Evolutionary conservation across 2,329 filamentous ascomycete genomes (phyloP).

Genomic region (Pseudocercospora musae): DNA sequence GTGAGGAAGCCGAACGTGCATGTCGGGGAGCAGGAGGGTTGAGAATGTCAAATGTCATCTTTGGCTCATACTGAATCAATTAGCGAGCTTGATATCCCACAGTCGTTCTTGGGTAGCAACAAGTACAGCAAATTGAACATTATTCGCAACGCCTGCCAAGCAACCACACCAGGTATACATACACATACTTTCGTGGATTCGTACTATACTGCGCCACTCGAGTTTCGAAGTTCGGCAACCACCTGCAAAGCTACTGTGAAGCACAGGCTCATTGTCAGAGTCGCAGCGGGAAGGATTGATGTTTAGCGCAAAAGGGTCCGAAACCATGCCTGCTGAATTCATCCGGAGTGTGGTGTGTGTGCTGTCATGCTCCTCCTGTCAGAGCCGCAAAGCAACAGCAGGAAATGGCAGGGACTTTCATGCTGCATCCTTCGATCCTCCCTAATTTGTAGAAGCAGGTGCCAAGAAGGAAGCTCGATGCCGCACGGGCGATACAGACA

Average conservation of each 20-base stretch:
- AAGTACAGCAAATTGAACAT: background rate
- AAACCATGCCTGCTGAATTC: background rate
- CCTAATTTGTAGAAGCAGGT: background rate
- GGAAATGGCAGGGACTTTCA: background rate
- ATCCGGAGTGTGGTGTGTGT: background rate
- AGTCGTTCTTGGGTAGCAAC: background rate
- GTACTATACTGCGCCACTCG: background rate
- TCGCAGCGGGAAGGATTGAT: background rate
- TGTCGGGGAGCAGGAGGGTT: background rate
- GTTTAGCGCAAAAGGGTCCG: background rate
- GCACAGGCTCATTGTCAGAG: background rate
- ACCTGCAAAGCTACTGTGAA: background rate
- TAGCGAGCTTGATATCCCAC: background rate
- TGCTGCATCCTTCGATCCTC: background rate
- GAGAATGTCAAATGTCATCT: background rate
- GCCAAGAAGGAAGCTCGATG: background rate
- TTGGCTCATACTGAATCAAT: background rate
- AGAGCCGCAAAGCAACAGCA: background rate
- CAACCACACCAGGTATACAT: too few species aligned
- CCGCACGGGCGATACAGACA: too few species aligned
- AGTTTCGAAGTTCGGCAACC: background rate
- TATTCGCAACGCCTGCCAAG: too few species aligned
- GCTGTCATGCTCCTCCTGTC: background rate
- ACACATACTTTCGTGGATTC: background rate
- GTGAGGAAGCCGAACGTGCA: background rate